Conservation (phyloP, 345 rosid species). For the Excoecaria cochinchinensis region DNA sequence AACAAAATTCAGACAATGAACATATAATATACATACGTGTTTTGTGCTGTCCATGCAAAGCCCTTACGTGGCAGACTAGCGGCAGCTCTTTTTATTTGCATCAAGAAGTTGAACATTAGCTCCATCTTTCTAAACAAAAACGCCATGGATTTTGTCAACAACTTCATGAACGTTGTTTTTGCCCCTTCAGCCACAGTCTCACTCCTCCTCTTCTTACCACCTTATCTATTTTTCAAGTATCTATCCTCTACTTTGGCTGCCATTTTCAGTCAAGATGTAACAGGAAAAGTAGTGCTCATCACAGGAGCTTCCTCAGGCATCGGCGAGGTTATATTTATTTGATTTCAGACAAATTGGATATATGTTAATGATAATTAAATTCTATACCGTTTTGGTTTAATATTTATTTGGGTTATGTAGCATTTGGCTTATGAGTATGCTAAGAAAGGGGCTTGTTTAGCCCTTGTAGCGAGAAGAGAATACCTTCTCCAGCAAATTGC, state of each 20-base stretch:
- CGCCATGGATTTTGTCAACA: conserved; percentile 38
- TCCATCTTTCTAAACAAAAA: background rate
- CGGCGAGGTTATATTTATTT: conserved; percentile 43
- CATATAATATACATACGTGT: background rate
- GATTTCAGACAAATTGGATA: background rate
- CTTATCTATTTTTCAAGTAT: conserved; percentile 38
- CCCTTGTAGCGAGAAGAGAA: no score
- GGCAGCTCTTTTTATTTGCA: background rate
- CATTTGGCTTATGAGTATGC: conserved; percentile 43
- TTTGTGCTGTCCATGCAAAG: background rate
- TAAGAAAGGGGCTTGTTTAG: conserved; percentile 29
- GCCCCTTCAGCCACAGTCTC: conserved; percentile 27
- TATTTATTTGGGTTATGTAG: conserved; percentile 17
- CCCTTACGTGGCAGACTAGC: background rate
- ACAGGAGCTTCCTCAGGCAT: conserved; percentile 74
- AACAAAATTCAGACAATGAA: no score
- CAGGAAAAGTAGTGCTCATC: conserved; percentile 62
- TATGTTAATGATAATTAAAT: background rate
- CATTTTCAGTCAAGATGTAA: conserved; percentile 38
- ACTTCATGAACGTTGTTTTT: conserved; percentile 29
- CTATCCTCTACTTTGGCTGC: conserved; percentile 21
- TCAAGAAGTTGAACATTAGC: background rate
- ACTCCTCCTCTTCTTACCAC: conserved; percentile 44
- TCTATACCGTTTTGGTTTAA: background rate
- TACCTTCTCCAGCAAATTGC: no score